Base-by-base conservation (phyloP, 306 rosid genomes). In the Spatholobus suberectus region DNA sequence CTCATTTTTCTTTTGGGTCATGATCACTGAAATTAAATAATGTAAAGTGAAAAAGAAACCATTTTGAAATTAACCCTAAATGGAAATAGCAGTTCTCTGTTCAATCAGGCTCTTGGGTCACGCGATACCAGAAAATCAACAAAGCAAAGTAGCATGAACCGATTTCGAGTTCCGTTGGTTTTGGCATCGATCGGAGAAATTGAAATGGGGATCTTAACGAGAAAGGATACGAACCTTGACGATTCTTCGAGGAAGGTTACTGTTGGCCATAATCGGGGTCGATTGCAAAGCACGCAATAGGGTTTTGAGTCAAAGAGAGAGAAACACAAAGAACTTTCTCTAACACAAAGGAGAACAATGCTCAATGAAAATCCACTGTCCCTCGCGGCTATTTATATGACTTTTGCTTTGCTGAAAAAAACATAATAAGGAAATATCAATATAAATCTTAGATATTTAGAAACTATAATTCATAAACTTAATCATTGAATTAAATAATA, bases 241-340 rank as follows among this genome's bases (percentile, higher is more conserved):
- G 87, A 95, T 95, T 86, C 99, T 88, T 78, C 94, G 94, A 65
- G 99, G 98, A 72, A 93, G 99, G 79, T 92, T 95, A 85, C 98
- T 92, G 92, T 92, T 95, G 24, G 98, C 97, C 98, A 95, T 95
- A 37, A 13, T 51, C 73, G 27, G 61, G 87, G 89, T 85, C 89
- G 89, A 90, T 92, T 95, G 88, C 73, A 87, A 83, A 85, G 80
- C 88, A 90, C 85, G 92, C 93, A 67, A 92, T 70, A 83, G 93
- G 96, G 90, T 80, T 90, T 85, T 74, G 79, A 72, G 73, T 57
- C 14, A 35, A 8, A 49, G 70, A 77, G 41, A 75, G 80, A 73
- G 62, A 49, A 68, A 70, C 32, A 70, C 32, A 5, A 6, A 59
- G 47, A 13, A 4, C 73, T 79, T 87, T 73, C 75, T 83, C 86